Percentiles rank a stretch among this genome's conserved stretches.
Conservation (phyloP, 1,284 basidiomycete genomes). For the Boletus sp. region DNA sequence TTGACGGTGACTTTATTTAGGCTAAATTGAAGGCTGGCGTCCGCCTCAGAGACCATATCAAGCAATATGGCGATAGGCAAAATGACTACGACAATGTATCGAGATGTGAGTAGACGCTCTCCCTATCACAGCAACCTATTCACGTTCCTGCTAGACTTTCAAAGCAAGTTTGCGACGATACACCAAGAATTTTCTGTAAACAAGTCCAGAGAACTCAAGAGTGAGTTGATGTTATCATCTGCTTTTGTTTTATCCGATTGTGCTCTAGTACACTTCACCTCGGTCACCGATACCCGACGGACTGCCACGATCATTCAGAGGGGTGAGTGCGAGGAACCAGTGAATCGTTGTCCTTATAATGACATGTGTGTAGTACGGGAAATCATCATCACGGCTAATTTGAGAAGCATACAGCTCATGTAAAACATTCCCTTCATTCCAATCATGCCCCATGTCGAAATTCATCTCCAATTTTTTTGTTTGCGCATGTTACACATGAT, state of each 20-base stretch:
- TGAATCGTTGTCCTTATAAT: not conserved
- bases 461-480: constrained; percentile 7
- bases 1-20: constrained; percentile 33
- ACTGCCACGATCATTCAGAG: constrained; percentile 60
- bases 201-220: constrained; percentile 68
- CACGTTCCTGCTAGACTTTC: constrained; percentile 58
- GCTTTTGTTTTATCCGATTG: constrained; percentile 11
- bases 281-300: constrained; percentile 70
- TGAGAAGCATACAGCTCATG: constrained; percentile 57
- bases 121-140: constrained; percentile 10
- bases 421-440: constrained; percentile 38
- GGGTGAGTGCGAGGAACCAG: constrained; percentile 42
- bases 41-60: constrained; percentile 65
- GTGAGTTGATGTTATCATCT: constrained; percentile 44
- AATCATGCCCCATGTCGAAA: constrained; percentile 2
- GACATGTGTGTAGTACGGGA: constrained; percentile 50
- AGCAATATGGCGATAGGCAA: constrained; percentile 66
- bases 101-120: constrained; percentile 56
- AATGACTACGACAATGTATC: constrained; percentile 76
- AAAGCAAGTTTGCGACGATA: constrained; percentile 68
- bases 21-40: constrained; percentile 78
- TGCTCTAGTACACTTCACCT: constrained; percentile 72
- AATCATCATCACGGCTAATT: constrained; percentile 63
- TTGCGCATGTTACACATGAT: constrained; percentile 28
- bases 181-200: constrained; percentile 70